Conservation (phyloP, 2,329 filamentous ascomycete genomes). For the Byssochlamys sp. region DNA sequence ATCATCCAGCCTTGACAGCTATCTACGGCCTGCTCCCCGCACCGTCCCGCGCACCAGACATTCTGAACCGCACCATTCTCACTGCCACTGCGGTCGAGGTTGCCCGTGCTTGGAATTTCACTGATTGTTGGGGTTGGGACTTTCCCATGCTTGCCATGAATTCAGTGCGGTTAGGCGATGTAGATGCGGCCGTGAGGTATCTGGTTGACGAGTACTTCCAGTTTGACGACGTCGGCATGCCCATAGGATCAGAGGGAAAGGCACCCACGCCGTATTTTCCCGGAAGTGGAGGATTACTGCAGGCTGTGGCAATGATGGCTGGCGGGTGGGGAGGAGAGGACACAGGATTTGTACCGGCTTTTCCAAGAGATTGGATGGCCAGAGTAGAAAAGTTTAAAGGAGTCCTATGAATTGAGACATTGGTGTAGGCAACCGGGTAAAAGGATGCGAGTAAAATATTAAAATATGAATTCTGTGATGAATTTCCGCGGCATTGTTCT, state of each 20-base stretch:
- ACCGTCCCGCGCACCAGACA: conserved; percentile 29
- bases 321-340: conserved; percentile 49
- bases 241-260: conserved; percentile 34
- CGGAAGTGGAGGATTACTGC: conserved; percentile 39
- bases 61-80: conserved; percentile 13
- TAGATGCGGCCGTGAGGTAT: conserved; percentile 31
- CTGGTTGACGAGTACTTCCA: conserved; percentile 42
- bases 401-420: background rate
- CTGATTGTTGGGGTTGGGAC: conserved; percentile 39
- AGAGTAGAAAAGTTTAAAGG: conserved; percentile 39
- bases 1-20: conserved; percentile 40
- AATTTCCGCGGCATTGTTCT: background rate
- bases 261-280: conserved; percentile 53
- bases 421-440: background rate
- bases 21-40: conserved; percentile 37
- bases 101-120: conserved; percentile 33
- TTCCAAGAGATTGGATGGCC: conserved; percentile 41
- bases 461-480: background rate
- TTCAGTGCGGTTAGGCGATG: conserved; percentile 33
- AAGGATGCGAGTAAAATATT: background rate
- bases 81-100: conserved; percentile 33
- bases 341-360: conserved; percentile 22
- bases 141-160: conserved; percentile 41
- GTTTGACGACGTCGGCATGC: conserved; percentile 51
- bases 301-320: conserved; percentile 49